phyloP scores from a whole-genome alignment of 306 rosid genomes.

The Trichosanthes truncata region DNA sequence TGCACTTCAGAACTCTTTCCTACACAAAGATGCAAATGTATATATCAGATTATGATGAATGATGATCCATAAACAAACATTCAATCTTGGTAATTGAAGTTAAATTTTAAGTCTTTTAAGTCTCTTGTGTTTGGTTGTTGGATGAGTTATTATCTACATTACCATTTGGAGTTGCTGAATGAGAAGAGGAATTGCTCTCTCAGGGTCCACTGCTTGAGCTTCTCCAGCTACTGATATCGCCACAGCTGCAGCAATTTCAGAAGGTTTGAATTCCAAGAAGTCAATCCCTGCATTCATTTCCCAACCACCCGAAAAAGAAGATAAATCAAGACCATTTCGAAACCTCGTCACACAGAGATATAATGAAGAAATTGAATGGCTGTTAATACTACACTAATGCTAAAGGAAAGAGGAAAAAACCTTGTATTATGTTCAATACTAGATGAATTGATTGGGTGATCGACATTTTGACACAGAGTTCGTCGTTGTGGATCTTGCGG shows the following conservation, averaged over 20 bases:
- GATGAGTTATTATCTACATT: slow-evolving; percentile 18
- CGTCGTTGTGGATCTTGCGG: slow-evolving; percentile 46
- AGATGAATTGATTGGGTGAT: slow-evolving; percentile 44
- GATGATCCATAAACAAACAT: not conserved
- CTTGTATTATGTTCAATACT: slow-evolving; percentile 40
- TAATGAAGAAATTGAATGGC: not conserved
- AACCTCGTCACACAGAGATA: not conserved
- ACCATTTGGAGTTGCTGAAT: slow-evolving; percentile 62
- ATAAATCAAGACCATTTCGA: slow-evolving; percentile 10
- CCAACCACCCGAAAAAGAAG: slow-evolving; percentile 27
- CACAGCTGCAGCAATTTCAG: slow-evolving; percentile 91
- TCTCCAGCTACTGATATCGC: slow-evolving; percentile 54
- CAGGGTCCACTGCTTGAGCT: slow-evolving; percentile 44
- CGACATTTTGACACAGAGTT: slow-evolving; percentile 28
- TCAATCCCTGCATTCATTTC: slow-evolving; percentile 73
- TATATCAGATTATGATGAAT: not conserved
- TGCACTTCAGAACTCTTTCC: slow-evolving; percentile 70
- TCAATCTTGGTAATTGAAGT: not conserved
- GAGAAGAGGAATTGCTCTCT: slow-evolving; percentile 43
- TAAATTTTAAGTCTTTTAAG: not conserved
- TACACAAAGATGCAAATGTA: slow-evolving; percentile 19
- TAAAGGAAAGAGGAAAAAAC: slow-evolving; percentile 25
- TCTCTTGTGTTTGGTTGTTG: slow-evolving; percentile 13
- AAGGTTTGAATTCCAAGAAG: slow-evolving; percentile 87
- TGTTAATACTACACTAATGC: not conserved